Conservation (phyloP, 768 basidiomycete genomes). For the Suillus decipiens region DNA sequence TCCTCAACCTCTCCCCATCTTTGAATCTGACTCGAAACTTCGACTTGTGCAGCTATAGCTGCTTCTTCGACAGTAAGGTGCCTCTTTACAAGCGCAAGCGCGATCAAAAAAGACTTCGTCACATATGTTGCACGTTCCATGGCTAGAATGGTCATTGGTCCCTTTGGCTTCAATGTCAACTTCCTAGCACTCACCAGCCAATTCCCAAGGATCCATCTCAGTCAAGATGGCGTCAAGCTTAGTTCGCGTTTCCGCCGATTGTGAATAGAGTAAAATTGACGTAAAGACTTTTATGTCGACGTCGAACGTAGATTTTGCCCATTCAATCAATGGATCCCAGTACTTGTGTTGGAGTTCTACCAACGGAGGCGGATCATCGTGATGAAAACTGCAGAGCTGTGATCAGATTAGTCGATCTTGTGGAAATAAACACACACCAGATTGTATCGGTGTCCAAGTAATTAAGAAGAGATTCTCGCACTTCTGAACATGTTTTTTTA, state of each 20-base stretch:
- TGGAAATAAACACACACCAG: conserved; percentile 51
- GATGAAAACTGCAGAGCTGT: conserved; percentile 65
- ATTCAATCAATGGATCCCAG: conserved; percentile 87
- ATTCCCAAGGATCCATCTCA: conserved; percentile 77
- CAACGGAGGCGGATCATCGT: conserved; percentile 73
- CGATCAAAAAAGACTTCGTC: conserved; percentile 90
- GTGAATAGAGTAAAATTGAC: conserved; percentile 69
- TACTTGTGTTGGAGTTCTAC: conserved; percentile 76
- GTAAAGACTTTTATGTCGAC: conserved; percentile 69
- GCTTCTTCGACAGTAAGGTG: conserved; percentile 82
- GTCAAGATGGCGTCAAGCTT: conserved; percentile 60
- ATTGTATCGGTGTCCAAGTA: conserved; percentile 96
- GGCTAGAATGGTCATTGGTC: conserved; percentile 45
- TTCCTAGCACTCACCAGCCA: conserved; percentile 68
- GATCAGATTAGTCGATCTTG: conserved; percentile 7
- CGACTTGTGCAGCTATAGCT: conserved; percentile 82
- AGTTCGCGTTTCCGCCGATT: conserved; percentile 66
- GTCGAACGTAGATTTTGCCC: conserved; percentile 68
- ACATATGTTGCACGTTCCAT: conserved; percentile 90
- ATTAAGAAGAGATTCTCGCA: conserved; percentile 67
- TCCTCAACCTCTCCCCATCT: conserved; percentile 99
- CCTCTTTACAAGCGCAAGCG: conserved; percentile 78
- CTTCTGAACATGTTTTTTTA: conserved; percentile 54
- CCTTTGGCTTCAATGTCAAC: background rate
- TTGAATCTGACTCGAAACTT: conserved; percentile 94